Conservation (phyloP, 306 rosid genomes). For the Crotalaria pallida region DNA sequence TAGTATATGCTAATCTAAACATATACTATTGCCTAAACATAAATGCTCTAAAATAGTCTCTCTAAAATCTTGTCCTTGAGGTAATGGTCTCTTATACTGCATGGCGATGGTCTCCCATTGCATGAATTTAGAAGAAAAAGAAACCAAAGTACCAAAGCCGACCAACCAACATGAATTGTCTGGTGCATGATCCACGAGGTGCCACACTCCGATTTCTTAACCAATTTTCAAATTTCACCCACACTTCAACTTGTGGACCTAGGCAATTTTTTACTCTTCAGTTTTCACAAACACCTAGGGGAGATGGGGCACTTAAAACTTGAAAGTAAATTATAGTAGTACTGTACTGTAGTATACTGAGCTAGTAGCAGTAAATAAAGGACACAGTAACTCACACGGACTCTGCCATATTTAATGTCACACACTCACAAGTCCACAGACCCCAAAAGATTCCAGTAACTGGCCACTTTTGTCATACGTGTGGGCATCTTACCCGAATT, state of each 20-base stretch:
- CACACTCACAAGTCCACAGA: conserved; percentile 30
- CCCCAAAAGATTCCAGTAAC: conserved; percentile 58
- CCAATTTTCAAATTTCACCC: neutral
- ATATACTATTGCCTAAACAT: no score
- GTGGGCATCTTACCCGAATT: conserved; percentile 54
- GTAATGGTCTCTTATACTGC: no score
- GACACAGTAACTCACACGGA: conserved; percentile 14
- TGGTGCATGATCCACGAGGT: conserved; percentile 3
- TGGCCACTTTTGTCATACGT: conserved; percentile 80
- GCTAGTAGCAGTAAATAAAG: neutral
- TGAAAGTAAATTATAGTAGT: no score
- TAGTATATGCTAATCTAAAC: no score
- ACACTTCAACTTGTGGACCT: neutral
- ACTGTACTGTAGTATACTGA: no score
- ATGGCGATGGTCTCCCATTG: neutral
- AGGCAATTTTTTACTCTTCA: neutral
- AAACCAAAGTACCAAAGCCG: conserved; percentile 14
- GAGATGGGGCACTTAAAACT: conserved; percentile 17
- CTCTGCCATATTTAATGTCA: conserved; percentile 6
- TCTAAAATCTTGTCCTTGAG: no score
- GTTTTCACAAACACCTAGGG: conserved; percentile 33
- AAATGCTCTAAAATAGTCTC: no score
- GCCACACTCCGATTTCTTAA: neutral
- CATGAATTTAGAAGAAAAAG: neutral
- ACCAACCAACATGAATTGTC: conserved; percentile 7